Conservation (phyloP, 2,329 filamentous ascomycete species). For the Fusarium burgessii region DNA sequence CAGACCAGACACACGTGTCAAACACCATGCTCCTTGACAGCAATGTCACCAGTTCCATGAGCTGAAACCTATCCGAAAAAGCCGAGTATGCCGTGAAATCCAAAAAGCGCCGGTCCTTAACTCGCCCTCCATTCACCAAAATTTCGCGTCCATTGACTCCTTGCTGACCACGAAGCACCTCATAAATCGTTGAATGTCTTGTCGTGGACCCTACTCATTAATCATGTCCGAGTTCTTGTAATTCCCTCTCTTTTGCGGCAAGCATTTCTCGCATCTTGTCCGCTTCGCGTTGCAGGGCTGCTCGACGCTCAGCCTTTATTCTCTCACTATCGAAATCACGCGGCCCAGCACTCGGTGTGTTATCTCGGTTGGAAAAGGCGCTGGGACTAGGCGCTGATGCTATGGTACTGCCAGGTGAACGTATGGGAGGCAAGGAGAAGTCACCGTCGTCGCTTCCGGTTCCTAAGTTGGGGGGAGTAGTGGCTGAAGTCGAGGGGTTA, state of each 20-base stretch:
- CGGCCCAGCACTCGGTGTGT: slow-evolving; percentile 40
- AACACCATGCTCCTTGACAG: slow-evolving; percentile 26
- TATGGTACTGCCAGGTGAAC: slow-evolving; percentile 57
- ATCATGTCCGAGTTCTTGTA: slow-evolving; percentile 57
- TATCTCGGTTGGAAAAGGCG: slow-evolving; percentile 52
- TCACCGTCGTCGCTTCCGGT: slow-evolving; percentile 54
- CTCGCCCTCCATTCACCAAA: slow-evolving; percentile 26
- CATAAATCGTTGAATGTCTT: slow-evolving; percentile 42
- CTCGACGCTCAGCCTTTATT: slow-evolving; percentile 71
- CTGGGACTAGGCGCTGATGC: slow-evolving; percentile 58
- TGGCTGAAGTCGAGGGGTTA: slow-evolving; percentile 64
- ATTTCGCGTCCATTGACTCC: slow-evolving; percentile 41
- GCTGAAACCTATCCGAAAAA: slow-evolving; percentile 9
- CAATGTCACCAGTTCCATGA: slow-evolving; percentile 18
- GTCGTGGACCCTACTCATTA: slow-evolving; percentile 39
- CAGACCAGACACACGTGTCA: slow-evolving; percentile 25
- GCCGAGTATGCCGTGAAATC: slow-evolving; percentile 39
- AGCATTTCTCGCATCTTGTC: slow-evolving; percentile 81
- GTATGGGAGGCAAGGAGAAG: slow-evolving; percentile 57
- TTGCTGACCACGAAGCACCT: slow-evolving; percentile 38
- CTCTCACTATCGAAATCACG: slow-evolving; percentile 60
- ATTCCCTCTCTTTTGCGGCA: slow-evolving; percentile 78
- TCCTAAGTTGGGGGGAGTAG: slow-evolving; percentile 37
- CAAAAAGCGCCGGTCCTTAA: slow-evolving; percentile 43
- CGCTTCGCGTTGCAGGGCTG: slow-evolving; percentile 76